phyloP scores from a whole-genome alignment of 2,329 filamentous ascomycete species.

The Cytospora leucostoma region DNA sequence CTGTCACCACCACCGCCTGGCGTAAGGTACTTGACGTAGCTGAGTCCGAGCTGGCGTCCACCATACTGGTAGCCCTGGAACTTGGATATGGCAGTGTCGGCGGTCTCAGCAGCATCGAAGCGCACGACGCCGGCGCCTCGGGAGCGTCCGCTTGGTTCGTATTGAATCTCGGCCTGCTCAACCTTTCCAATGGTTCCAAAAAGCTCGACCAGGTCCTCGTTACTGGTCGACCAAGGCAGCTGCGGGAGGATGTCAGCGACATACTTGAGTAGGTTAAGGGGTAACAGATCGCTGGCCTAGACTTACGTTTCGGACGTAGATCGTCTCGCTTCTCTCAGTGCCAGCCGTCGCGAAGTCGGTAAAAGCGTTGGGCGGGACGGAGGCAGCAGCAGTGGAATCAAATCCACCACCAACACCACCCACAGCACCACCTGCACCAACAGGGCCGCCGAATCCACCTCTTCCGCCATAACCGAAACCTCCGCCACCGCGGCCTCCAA shows the following conservation, averaged over 20 bases:
- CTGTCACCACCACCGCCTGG: constrained; percentile 60
- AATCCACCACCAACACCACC: constrained; percentile 45
- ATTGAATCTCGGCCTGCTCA: constrained; percentile 98
- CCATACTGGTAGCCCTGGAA: constrained; percentile 98
- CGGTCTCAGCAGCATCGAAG: constrained; percentile 80
- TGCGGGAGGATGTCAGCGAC: constrained; percentile 42
- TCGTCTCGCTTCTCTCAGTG: constrained; percentile 78
- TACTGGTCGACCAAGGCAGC: constrained; percentile 98
- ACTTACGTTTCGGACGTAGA: constrained; percentile 96
- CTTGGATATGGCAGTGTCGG: constrained; percentile 92
- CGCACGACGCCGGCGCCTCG: constrained; percentile 95
- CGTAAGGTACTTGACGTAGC: constrained; percentile 89
- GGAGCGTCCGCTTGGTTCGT: constrained; percentile 93
- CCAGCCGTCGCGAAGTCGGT: constrained; percentile 89
- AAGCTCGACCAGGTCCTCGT: constrained; percentile 93
- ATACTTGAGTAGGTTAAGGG: not conserved
- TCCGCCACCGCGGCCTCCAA: constrained; percentile 45
- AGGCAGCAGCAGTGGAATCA: constrained; percentile 53
- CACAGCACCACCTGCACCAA: constrained; percentile 41
- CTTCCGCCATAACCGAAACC: constrained; percentile 49
- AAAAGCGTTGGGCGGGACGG: constrained; percentile 79
- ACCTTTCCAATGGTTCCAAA: constrained; percentile 99
- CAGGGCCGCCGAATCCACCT: constrained; percentile 47
- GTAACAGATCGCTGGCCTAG: not conserved
- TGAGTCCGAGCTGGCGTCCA: constrained; percentile 87